A percentile compares a stretch with the other conserved stretches of the same genome.
phyloP scores from a whole-genome alignment of 1,284 basidiomycete genomes.

The Wallemia ichthyophaga region DNA sequence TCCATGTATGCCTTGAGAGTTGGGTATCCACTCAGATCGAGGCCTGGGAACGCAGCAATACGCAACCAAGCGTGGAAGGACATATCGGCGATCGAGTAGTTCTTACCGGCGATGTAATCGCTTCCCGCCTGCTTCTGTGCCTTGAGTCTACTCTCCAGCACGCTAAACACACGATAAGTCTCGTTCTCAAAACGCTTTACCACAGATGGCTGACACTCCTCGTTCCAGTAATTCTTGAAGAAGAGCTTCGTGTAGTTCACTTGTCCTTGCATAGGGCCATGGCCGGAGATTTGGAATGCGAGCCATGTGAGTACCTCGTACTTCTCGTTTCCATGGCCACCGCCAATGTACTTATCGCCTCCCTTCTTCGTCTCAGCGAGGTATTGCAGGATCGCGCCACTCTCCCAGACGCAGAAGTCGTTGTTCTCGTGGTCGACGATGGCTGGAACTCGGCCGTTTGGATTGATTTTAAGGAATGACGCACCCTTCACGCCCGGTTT shows the following conservation, averaged over 20 bases:
- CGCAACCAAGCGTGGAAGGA: constrained; percentile 1
- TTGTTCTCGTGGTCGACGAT: constrained; percentile 6
- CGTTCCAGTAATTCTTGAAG: background rate
- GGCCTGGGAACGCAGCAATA: background rate
- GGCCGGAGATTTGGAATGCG: constrained; percentile 1
- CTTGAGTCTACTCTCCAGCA: background rate
- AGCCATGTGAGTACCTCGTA: background rate
- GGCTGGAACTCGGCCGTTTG: constrained; percentile 12
- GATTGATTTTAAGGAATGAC: constrained; percentile 9
- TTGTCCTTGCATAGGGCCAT: constrained; percentile 1
- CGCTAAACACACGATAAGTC: background rate
- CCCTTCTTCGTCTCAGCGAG: constrained; percentile 7
- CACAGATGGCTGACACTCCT: background rate
- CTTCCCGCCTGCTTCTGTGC: background rate
- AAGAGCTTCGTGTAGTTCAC: background rate
- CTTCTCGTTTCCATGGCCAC: background rate
- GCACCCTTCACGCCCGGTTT: constrained; percentile 9
- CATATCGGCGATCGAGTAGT: constrained; percentile 1
- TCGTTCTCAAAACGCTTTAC: background rate
- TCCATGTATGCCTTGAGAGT: background rate
- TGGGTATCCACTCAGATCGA: background rate
- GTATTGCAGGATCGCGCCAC: constrained; percentile 9
- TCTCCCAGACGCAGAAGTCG: constrained; percentile 9
- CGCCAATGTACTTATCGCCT: background rate
- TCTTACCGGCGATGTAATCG: background rate